Base-by-base conservation (phyloP, 257 asterid species). In the Hygrophila difformis region DNA sequence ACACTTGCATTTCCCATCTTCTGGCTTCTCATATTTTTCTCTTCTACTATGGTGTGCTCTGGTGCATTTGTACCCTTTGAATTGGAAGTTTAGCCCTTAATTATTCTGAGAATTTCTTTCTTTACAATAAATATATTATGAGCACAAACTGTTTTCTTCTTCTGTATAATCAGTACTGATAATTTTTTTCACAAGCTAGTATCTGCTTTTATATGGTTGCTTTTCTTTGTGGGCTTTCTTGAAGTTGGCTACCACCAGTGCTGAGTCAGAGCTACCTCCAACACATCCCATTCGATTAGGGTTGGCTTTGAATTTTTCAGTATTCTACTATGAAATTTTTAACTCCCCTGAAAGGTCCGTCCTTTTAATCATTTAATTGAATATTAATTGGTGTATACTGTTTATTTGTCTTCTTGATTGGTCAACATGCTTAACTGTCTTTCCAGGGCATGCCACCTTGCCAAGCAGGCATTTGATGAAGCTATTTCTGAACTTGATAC, bases 221-320 rank as follows among this genome's bases (percentile, higher is more conserved):
- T 49, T 36, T 55, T 67, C 19, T 42, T 39, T 46, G 54, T 49
- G 51, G 12, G 55, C 50, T 40, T 60, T 46, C 52, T 50, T 63
- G 68, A 72, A 84, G 95, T 18, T 71, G 29, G 95, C 95, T 31
- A 84, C 87, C 53, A 66, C 72, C 37, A 44, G 77, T 47, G 91
- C 95, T 14, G 93, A 78, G 63, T 69, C 84, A 28, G 93, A 75
- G 41, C 64, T 84, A 52, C 77, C 93, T 41, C 87, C 95, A 18
- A 84, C 95, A 5, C 95, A 84, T 67, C 95, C 95, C 39, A 84
- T 84, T 66, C 82, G 95, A 13, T 35, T 84, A 87, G 95, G 95
- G 5, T 62, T 84, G 80, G 93, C 93, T 53, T 63, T 84, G 73
- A 84, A 84, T 44, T 81, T 84, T 62, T 84, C 95, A 7, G 95